Base-by-base conservation (phyloP, 2,329 filamentous ascomycete species). In the Atkinsonella texensis region DNA sequence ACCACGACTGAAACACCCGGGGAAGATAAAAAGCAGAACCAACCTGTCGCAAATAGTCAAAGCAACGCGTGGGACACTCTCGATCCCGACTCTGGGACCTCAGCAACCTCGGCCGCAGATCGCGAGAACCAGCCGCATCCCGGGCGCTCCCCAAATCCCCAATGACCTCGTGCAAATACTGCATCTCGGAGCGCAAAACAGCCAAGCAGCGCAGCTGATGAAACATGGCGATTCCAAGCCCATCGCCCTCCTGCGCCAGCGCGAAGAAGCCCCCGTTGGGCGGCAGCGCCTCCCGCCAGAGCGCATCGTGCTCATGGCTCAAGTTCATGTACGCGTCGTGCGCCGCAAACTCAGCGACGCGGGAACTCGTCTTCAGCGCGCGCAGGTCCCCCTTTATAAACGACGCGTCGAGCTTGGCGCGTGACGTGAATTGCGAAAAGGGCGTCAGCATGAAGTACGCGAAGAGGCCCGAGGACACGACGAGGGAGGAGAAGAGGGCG, bases 31-130 rank as follows among this genome's bases (percentile, higher is more conserved):
- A 23, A 23, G 20, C 11, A 12, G 20, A 39, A 39, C 43, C 10
- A 17, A 54, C 52, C 46, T 54, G 52, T 6, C 52, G 52, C 46
- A 54, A 43, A 41, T 54, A 54, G 18, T 52, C 50, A 38, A 54
- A 52, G 50, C 52, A 54, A 3, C 35, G 45, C 33, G 49, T 20
- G n/a, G 31, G 28, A 35, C 33, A 9, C 17, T 46, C 31, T 2
- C 15, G 9, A 15, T 46, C 31, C 7, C n/a, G 43, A n/a, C 9
- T 28, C 13, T 33, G 17, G 5, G 31, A 4, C 0, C 3, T 13
- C 7, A 4, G 2, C 15, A 20, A 9, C 40, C 40, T 13, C 17
- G 40, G n/a, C 2, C n/a, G 15, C 40, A 42, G 5, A 23, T 23
- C 20, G 5, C 20, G 20, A 23, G 2, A 5, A 5, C 20, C 43